These are phyloP conservation scores for Quercus tomentella DNA, from an alignment of 331 rosid genomes.

Conservation along the genomic window DNA sequence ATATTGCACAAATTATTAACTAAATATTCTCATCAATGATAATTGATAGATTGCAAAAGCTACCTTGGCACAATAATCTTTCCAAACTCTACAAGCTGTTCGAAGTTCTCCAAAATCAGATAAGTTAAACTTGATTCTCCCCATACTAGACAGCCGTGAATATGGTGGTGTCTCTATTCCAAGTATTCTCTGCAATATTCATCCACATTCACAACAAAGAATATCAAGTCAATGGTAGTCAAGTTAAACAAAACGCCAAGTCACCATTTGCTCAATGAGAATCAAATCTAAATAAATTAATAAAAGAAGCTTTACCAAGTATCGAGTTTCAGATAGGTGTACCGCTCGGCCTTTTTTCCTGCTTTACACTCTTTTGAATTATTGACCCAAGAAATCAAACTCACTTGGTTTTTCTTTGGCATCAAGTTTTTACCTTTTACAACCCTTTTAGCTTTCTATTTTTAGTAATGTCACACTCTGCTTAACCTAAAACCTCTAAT, in stretches of 20 bases:
- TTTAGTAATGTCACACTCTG: too few relatives aligned
- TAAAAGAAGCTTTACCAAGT: neutral
- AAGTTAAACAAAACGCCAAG: neutral
- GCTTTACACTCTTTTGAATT: too few relatives aligned
- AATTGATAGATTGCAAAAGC: too few relatives aligned
- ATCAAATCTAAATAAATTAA: neutral
- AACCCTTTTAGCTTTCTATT: too few relatives aligned
- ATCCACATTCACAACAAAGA: neutral
- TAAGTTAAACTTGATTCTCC: constrained; percentile 56
- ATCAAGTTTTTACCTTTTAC: too few relatives aligned
- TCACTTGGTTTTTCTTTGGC: too few relatives aligned
- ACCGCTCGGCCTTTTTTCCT: too few relatives aligned
- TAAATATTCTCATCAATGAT: too few relatives aligned
- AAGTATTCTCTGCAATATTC: constrained; percentile 54
- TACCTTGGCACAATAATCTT: constrained; percentile 81
- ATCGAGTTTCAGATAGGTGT: neutral
- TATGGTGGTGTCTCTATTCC: constrained; percentile 67
- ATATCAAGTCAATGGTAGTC: too few relatives aligned
- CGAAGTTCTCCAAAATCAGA: constrained; percentile 86
- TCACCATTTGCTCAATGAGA: neutral
- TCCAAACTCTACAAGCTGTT: constrained; percentile 85
- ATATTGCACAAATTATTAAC: too few relatives aligned
- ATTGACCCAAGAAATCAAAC: too few relatives aligned
- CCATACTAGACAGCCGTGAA: constrained; percentile 65
- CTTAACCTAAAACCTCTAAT: too few relatives aligned